Evolutionary conservation across 208 protist species (phyloP).

Genomic region (Trypanosoma mega): DNA sequence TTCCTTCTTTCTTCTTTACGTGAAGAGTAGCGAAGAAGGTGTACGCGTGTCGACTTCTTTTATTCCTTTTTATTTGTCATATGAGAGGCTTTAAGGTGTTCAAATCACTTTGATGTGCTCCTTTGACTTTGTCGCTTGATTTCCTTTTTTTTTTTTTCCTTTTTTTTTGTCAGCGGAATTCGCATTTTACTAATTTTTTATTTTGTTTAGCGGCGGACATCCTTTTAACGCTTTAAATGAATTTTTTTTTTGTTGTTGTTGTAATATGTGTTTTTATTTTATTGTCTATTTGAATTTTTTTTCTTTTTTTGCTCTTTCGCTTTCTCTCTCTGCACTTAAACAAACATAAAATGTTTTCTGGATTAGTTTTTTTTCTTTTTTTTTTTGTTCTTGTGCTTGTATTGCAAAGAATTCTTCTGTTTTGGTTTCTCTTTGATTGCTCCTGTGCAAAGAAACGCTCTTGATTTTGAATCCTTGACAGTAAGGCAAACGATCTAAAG

Average conservation of each 20-base stretch:
- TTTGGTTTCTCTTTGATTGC: constrained; percentile 6
- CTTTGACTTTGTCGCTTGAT: not conserved
- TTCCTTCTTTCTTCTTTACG: too few relatives aligned
- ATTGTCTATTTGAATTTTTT: too few relatives aligned
- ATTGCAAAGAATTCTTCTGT: not conserved
- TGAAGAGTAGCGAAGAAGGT: too few relatives aligned
- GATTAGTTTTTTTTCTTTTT: constrained; percentile 13
- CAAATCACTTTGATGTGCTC: not conserved
- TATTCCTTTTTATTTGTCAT: too few relatives aligned
- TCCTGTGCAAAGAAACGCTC: not conserved
- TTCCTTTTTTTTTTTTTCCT: constrained; percentile 20
- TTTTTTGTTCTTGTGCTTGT: not conserved
- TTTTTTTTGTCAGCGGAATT: constrained; percentile 20
- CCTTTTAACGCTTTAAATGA: too few relatives aligned
- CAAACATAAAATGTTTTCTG: constrained; percentile 5
- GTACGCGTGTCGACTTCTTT: too few relatives aligned
- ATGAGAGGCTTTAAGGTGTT: too few relatives aligned
- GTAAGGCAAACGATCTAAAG: not conserved
- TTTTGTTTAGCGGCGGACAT: too few relatives aligned
- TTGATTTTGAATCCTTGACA: not conserved
- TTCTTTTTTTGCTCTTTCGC: too few relatives aligned
- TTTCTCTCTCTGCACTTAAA: constrained; percentile 3
- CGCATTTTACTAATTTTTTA: too few relatives aligned
- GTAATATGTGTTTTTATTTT: too few relatives aligned
- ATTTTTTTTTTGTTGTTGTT: too few relatives aligned